Conservation (phyloP, 2,329 filamentous ascomycete species). For the Colletotrichum tropicicola region DNA sequence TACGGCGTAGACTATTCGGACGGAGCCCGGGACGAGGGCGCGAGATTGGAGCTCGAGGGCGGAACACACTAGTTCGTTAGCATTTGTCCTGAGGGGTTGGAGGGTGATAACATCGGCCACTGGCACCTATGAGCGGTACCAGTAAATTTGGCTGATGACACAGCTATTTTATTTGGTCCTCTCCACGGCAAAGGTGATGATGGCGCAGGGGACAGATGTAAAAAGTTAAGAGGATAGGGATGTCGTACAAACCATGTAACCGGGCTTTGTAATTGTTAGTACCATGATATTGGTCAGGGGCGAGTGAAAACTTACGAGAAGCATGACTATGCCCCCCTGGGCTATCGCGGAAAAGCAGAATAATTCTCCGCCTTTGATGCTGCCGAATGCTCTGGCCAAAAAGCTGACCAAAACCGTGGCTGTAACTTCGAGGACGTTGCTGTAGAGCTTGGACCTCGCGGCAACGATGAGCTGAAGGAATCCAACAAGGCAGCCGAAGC, state of each 20-base stretch:
- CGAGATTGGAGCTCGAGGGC: constrained; percentile 74
- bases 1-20: constrained; percentile 79
- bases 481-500: constrained; percentile 76
- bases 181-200: too few relatives aligned
- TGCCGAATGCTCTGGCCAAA: constrained; percentile 69
- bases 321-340: constrained; percentile 72
- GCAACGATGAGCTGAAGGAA: constrained; percentile 75
- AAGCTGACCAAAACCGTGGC: constrained; percentile 71
- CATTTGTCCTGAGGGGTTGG: constrained; percentile 33
- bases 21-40: constrained; percentile 75
- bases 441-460: constrained; percentile 73
- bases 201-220: too few relatives aligned
- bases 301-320: too few relatives aligned
- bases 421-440: constrained; percentile 71
- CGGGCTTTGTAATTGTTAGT: too few relatives aligned
- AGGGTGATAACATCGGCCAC: too few relatives aligned
- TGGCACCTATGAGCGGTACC: not conserved
- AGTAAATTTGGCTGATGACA: too few relatives aligned
- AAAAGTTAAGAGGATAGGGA: not conserved
- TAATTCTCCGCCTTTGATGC: constrained; percentile 57
- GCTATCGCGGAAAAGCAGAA: constrained; percentile 75
- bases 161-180: too few relatives aligned
- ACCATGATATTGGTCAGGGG: too few relatives aligned
- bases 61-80: constrained; percentile 51
- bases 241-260: constrained; percentile 65